Base-by-base conservation (phyloP, 345 rosid genomes). In the Carallia brachiata region DNA sequence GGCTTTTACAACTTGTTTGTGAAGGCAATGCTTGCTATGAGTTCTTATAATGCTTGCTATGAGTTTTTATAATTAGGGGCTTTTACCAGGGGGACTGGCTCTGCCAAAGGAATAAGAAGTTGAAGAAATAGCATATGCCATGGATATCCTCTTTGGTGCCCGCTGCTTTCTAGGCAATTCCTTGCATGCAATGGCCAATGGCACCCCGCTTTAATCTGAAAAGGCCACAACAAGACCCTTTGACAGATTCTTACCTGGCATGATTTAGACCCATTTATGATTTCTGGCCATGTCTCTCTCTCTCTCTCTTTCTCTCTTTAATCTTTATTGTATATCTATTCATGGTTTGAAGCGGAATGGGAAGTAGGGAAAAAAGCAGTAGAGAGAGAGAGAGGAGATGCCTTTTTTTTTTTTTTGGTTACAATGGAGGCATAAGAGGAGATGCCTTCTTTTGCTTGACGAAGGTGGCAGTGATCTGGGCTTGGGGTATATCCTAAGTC, bases 91-190 rank as follows among this genome's bases (percentile, higher is more conserved):
- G n/a, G 32, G 53, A 37, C 5, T 27, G n/a, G 23, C 65, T 1
- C 50, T 44, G 28, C 10, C 50, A 44, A 44, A 48, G 61, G 82
- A 65, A 59, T 57, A 60, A 73, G 37, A 28, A 31, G 65, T 50
- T 65, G 31, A 59, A 74, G 67, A 62, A 30, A 62, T 62, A 69
- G 92, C 80, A 87, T 89, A 89, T 81, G 86, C 90, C 52, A 63
- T 80, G 83, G 86, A 86, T 87, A 85, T 85, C 60, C 61, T 6
- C 55, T 34, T 66, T 57, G 57, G 64, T 66, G 77, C 80, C 80
- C 70, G 61, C 75, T 78, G 61, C 75, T 78, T 78, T 76, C 74
- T 66, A 68, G 70, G 74, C 77, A 23, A 67, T 72, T 68, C 73
- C 73, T 44, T 44, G 5, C 50, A 68, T 68, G 70, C 68, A 68